Conservation (phyloP, 2,329 filamentous ascomycete species). For the Arthroderma uncinatum region DNA sequence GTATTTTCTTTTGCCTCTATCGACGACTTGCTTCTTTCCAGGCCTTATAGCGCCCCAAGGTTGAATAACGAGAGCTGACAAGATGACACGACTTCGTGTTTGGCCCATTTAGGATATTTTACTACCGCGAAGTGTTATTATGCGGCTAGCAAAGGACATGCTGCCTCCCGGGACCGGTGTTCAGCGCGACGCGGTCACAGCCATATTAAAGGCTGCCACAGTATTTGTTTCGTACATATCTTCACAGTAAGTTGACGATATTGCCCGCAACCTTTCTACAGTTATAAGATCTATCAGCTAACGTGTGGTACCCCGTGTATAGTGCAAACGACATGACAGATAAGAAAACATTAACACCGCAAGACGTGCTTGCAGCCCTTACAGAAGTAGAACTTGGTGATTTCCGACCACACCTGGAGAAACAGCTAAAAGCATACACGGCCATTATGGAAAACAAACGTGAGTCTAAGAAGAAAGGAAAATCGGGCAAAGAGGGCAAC, state of each 20-base stretch:
- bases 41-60: not conserved
- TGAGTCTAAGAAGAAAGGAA: constrained; percentile 31
- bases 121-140: constrained; percentile 51
- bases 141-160: constrained; percentile 52
- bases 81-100: not conserved
- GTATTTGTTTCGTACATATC: constrained; percentile 56
- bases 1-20: too few relatives aligned
- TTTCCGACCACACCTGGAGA: constrained; percentile 48
- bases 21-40: too few relatives aligned
- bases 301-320: constrained; percentile 1
- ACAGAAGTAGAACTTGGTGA: constrained; percentile 50
- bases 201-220: constrained; percentile 54
- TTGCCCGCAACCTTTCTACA: not conserved
- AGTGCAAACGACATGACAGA: constrained; percentile 52
- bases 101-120: constrained; percentile 43
- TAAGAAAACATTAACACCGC: constrained; percentile 51
- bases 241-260: constrained; percentile 39
- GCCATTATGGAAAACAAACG: constrained; percentile 28
- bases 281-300: not conserved
- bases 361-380: constrained; percentile 50
- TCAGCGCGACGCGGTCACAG: constrained; percentile 53
- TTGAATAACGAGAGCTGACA: not conserved
- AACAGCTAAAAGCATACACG: constrained; percentile 43
- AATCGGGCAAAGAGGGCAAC: constrained; percentile 40
- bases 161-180: constrained; percentile 54